Base-by-base conservation (phyloP, 805 yeast genomes). In the Wickerhamomyces rabaulensis region DNA sequence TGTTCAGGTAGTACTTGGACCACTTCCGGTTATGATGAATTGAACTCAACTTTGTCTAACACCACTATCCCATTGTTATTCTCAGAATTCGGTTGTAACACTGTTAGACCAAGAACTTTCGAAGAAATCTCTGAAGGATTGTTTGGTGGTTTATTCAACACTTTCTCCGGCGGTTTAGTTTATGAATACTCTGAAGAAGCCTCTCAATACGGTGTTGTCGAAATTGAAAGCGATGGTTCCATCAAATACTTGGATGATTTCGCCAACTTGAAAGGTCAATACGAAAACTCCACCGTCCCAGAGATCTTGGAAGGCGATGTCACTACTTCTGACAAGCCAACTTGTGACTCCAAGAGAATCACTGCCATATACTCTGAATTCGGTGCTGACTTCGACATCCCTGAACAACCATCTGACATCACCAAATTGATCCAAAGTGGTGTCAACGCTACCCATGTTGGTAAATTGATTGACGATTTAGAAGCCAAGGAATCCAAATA, bases 151-250 rank as follows among this genome's bases (percentile, higher is more conserved):
- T 75, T 92, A 68, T 62, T 80, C 42, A 62, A 75, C 45, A 77
- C 82, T 7, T 80, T 91, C 59, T 79, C 90, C 43, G 97, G 98
- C 55, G 97, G 97, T 13, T 75, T 91, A 50, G 95, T 91, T n/a
- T 91, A 90, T 67, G 96, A 91, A 68, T 91, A 84, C 69, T 78
- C 87, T 15, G 78, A 86, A 61, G 96, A 89, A 66, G 76, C 70
- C 13, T 79, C 82, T 54, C 65, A 87, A 58, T 91, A 87, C 59
- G 97, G 97, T 19, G 75, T 91, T 51, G 89, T 84, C 35, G 65
- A 71, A 20, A 65, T 82, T 27, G 73, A 68, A 47, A 65, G 64
- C 35, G 73, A 75, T 43, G 72, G 74, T 25, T 65, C 69, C 1
- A 48, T 76, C 17, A 57, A 69, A 8, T 70, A 67, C 37, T 64